phyloP scores from a whole-genome alignment of 1,284 basidiomycete genomes.

The Wallemia mellicola region DNA sequence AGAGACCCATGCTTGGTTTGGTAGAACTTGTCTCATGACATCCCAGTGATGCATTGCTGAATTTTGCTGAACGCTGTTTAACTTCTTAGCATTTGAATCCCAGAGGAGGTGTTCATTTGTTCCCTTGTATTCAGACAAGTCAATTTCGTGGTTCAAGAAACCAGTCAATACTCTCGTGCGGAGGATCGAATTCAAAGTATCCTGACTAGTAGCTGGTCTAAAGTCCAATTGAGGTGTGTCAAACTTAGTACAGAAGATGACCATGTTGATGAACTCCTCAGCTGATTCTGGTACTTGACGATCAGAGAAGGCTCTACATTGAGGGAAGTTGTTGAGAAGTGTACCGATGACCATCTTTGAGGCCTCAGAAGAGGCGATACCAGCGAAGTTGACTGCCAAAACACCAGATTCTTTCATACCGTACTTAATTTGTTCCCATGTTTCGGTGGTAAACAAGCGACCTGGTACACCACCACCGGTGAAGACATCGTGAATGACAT shows the following conservation, averaged over 20 bases:
- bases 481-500: constrained; percentile 68
- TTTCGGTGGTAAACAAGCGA: constrained; percentile 48
- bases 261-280: constrained; percentile 40
- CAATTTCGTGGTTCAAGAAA: background rate
- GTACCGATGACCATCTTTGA: constrained; percentile 37
- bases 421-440: constrained; percentile 38
- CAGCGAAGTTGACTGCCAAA: constrained; percentile 48
- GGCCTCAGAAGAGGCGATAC: constrained; percentile 29
- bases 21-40: background rate
- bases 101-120: background rate
- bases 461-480: constrained; percentile 58
- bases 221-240: background rate
- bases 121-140: background rate
- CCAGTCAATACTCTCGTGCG: background rate
- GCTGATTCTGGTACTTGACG: constrained; percentile 16
- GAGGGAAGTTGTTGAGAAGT: constrained; percentile 30
- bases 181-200: background rate
- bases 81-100: background rate
- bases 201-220: background rate
- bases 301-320: constrained; percentile 58
- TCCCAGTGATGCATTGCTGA: background rate
- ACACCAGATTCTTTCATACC: constrained; percentile 40
- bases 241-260: constrained; percentile 11
- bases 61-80: background rate
- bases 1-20: background rate